Conservation (phyloP, 2,329 filamentous ascomycete species). For the Pezicula carpinea region DNA sequence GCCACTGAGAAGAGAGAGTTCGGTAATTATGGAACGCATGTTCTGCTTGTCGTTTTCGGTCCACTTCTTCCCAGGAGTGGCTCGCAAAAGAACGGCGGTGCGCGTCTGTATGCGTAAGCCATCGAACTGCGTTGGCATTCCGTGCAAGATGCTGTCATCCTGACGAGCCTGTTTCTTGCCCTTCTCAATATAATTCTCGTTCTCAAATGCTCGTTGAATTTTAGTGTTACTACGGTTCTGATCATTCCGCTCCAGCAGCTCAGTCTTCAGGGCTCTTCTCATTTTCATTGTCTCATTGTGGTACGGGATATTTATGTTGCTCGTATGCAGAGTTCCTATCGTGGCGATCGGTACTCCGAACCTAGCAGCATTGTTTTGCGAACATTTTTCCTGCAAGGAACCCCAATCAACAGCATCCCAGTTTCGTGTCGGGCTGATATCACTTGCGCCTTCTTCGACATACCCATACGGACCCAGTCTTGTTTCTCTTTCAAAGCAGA, state of each 20-base stretch:
- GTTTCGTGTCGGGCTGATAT: constrained; percentile 33
- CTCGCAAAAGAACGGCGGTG: constrained; percentile 71
- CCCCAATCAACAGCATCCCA: constrained; percentile 70
- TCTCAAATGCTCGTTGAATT: constrained; percentile 1
- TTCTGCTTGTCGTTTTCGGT: constrained; percentile 75
- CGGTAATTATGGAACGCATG: constrained; percentile 73
- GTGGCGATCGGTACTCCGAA: constrained; percentile 27
- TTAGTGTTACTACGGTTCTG: not conserved
- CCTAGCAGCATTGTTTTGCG: constrained; percentile 22
- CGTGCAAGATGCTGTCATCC: constrained; percentile 7
- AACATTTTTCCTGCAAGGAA: constrained; percentile 61
- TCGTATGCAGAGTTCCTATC: not conserved
- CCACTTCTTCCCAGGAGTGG: constrained; percentile 71
- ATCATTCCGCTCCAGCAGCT: not conserved
- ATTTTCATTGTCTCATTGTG: not conserved
- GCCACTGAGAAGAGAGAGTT: constrained; percentile 69
- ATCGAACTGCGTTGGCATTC: not conserved
- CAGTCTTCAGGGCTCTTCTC: constrained; percentile 3
- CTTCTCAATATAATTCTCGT: constrained; percentile 1
- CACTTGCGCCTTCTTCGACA: constrained; percentile 30
- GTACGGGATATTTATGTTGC: not conserved
- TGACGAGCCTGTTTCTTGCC: constrained; percentile 3
- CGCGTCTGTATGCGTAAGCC: constrained; percentile 40
- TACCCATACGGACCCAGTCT: constrained; percentile 65
- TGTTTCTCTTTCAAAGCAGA: constrained; percentile 66